These are phyloP conservation scores for Trichoderma breve DNA, from an alignment of 2,329 filamentous ascomycete species.

Conservation along the genomic window DNA sequence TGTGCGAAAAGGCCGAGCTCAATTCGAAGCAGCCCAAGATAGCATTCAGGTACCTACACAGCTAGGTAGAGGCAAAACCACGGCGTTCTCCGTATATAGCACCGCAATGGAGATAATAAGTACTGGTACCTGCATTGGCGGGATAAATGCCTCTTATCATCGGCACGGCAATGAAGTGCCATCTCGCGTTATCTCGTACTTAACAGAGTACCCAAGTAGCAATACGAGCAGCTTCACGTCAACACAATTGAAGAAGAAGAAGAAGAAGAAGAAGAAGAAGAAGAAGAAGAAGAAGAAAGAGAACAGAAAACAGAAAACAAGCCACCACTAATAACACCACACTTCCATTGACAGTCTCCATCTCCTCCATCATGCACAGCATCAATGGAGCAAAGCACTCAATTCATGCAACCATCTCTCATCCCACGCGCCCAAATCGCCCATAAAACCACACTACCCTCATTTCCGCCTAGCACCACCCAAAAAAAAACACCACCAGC, in stretches of 20 bases:
- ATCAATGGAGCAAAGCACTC: neutral
- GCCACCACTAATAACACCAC: neutral
- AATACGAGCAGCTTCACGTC: neutral
- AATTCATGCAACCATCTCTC: neutral
- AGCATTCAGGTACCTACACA: neutral
- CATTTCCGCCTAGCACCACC: neutral
- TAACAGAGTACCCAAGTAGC: neutral
- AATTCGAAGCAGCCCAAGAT: neutral
- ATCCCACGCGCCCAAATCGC: no score
- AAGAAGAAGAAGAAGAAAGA: neutral
- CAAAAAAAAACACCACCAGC: neutral
- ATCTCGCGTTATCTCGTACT: neutral
- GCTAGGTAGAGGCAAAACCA: neutral
- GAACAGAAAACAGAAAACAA: neutral
- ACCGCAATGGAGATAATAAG: neutral
- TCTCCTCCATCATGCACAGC: neutral
- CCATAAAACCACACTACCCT: no score
- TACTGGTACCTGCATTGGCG: neutral
- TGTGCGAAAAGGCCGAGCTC: neutral
- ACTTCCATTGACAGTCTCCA: neutral
- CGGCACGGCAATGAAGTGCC: neutral
- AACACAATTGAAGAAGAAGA: neutral
- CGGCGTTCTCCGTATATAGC: neutral
- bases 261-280: neutral
- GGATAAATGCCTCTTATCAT: neutral